Percentiles rank a stretch among this genome's conserved stretches.
Evolutionary conservation across 2,329 filamentous ascomycete species (phyloP).

Genomic region (Malbranchea zuffiana): DNA sequence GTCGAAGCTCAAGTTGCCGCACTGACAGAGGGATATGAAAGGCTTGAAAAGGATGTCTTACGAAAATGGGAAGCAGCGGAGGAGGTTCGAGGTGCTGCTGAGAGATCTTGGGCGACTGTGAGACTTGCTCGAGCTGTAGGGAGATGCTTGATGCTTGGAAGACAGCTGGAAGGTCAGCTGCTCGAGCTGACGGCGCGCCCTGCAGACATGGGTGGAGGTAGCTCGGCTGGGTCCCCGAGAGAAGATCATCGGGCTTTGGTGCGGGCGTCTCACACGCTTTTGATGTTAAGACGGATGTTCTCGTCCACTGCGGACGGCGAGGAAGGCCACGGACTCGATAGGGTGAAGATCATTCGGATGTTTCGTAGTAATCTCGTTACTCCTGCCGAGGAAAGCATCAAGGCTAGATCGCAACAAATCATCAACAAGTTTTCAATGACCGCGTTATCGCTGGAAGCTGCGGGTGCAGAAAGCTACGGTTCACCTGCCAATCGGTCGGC

Average conservation of each 20-base stretch:
- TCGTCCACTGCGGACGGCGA: conserved; percentile 56
- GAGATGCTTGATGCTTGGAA: conserved; percentile 66
- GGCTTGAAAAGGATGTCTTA: conserved; percentile 76
- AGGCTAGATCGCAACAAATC: conserved; percentile 62
- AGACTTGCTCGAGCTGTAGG: conserved; percentile 64
- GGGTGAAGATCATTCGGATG: conserved; percentile 59
- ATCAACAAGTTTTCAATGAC: conserved; percentile 75
- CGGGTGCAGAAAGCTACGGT: conserved; percentile 12
- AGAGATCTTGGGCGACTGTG: conserved; percentile 69
- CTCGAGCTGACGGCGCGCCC: conserved; percentile 49
- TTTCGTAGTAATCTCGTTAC: conserved; percentile 58
- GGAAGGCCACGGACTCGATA: conserved; percentile 66
- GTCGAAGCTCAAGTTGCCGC: conserved; percentile 70
- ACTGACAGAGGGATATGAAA: conserved; percentile 72
- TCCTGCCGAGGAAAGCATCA: conserved; percentile 64
- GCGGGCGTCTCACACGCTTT: conserved; percentile 67
- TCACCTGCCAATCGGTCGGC: conserved; percentile 23
- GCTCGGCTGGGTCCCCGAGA: conserved; percentile 25
- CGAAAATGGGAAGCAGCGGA: conserved; percentile 78
- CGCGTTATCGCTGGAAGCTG: conserved; percentile 30
- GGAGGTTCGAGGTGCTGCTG: conserved; percentile 64
- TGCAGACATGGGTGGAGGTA: neutral
- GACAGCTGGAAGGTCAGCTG: conserved; percentile 80
- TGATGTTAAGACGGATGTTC: conserved; percentile 64
- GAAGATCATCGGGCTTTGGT: conserved; percentile 71